Evolutionary conservation across 2,329 filamentous ascomycete genomes (phyloP), one percentile per base, ranked within the genome.

Genomic region (Zelopaecilomyces penicillatus): DNA sequence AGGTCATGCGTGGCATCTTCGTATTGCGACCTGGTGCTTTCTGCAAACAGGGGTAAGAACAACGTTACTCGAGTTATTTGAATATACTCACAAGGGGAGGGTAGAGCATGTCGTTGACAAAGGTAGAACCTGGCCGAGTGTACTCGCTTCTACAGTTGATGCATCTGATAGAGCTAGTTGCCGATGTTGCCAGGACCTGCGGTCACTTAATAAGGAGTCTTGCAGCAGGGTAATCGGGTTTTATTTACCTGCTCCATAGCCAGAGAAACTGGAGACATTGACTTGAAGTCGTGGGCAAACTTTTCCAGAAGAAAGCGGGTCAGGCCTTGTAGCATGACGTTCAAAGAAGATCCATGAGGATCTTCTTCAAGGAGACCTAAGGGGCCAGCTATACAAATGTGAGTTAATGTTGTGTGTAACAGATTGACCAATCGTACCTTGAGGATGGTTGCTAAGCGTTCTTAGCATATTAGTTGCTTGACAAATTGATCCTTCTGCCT

Each of bases 381-480:
- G 19, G 81, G 85, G 1, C 78, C 78, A 38, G 86, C 84, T 80
- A 57, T 29, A 30, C 12, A 12, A 43, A 34, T 8, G 49, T 65
- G 44, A 62, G 59, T 39, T n/a, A n/a, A 7, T 33, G 30, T 32
- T 34, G 32, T 9, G 12, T 9, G 8, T 34, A 34, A 34, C 12
- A 34, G 9, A 9, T 34, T 9, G 32, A 19, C 19, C 19, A 19
- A 19, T 3, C 68, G 44, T 64, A 75, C 81, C 82, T 69, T 90
- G 86, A 2, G 87, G 82, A 50, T 89, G 83, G 52, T 82, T 84
- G 60, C 87, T 90, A 46, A 98, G 82, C 0, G 89, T 87, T 63
- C 93, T 95, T 30, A 97, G 70, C 50, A 98, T 77, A 59, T 98
- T 98, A 0, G 91, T 95, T 10, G 93, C 93, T 61, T 98, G 93